These are phyloP conservation scores for Fusarium bactridioides DNA, from an alignment of 2,329 filamentous ascomycete species.

Conservation along the genomic window DNA sequence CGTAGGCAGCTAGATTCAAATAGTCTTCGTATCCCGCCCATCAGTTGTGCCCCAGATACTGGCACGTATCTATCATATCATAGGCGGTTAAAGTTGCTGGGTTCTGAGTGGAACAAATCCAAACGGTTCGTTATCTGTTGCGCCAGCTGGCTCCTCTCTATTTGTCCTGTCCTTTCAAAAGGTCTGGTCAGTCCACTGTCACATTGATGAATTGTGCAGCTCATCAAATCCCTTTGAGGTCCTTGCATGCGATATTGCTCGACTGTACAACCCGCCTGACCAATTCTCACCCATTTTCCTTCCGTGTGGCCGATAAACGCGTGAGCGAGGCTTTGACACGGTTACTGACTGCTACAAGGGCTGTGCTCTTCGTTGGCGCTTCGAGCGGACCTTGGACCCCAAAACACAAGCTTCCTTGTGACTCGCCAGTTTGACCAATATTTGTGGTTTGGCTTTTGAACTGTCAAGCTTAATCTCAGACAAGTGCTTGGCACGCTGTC, in stretches of 20 bases:
- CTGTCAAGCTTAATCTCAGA: constrained; percentile 29
- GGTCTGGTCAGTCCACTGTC: constrained; percentile 15
- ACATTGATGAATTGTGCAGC: constrained; percentile 10
- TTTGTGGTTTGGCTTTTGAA: constrained; percentile 21
- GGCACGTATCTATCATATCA: constrained; percentile 23
- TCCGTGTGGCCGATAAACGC: constrained; percentile 20
- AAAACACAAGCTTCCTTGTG: constrained; percentile 29
- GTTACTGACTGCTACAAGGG: constrained; percentile 11
- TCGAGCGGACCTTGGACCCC: constrained; percentile 19
- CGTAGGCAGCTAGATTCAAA: neutral
- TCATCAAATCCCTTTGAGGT: constrained; percentile 19
- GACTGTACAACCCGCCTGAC: constrained; percentile 24
- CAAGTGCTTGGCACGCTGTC: constrained; percentile 27
- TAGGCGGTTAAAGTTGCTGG: constrained; percentile 14
- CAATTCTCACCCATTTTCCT: constrained; percentile 13
- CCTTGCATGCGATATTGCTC: constrained; percentile 25
- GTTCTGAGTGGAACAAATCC: constrained; percentile 32
- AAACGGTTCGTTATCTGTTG: constrained; percentile 20
- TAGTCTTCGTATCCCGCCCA: constrained; percentile 13
- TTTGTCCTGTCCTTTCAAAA: constrained; percentile 26
- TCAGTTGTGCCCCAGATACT: constrained; percentile 9
- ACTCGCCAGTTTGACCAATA: constrained; percentile 25
- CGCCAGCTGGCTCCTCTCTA: constrained; percentile 38
- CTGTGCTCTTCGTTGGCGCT: constrained; percentile 28
- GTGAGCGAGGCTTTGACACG: constrained; percentile 16